A percentile compares a stretch with the other conserved stretches of the same genome.
Conservation (phyloP, 805 yeast genomes). For the Ogataea angusta region DNA sequence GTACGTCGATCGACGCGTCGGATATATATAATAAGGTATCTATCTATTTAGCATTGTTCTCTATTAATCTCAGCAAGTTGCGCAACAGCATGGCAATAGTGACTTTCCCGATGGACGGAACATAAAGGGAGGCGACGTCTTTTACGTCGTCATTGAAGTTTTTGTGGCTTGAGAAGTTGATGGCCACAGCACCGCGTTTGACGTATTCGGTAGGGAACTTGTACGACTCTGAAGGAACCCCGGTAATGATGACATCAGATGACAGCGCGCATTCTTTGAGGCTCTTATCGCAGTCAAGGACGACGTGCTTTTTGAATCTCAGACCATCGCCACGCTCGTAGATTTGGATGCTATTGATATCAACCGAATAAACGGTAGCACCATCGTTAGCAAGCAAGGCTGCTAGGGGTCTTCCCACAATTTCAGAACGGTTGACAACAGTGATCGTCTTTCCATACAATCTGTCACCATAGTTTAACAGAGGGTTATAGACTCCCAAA, state of each 20-base stretch:
- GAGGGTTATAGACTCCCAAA: conserved; percentile 78
- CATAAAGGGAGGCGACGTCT: conserved; percentile 83
- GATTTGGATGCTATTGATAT: conserved; percentile 80
- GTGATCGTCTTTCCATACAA: conserved; percentile 90
- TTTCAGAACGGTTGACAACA: conserved; percentile 90
- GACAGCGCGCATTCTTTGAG: conserved; percentile 63
- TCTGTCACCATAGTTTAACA: conserved; percentile 85
- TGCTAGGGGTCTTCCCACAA: conserved; percentile 96
- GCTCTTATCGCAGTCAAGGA: conserved; percentile 50
- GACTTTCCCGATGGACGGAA: conserved; percentile 94
- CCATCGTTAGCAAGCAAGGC: conserved; percentile 96
- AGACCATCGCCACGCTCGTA: conserved; percentile 94
- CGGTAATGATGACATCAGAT: conserved; percentile 93
- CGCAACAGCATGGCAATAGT: conserved; percentile 93
- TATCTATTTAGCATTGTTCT: conserved; percentile 45
- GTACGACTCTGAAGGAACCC: conserved; percentile 82
- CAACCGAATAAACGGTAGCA: conserved; percentile 91
- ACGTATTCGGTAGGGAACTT: conserved; percentile 82
- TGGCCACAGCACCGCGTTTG: conserved; percentile 83
- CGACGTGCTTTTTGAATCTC: conserved; percentile 77
- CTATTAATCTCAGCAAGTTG: conserved; percentile 77
- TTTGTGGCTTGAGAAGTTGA: conserved; percentile 85
- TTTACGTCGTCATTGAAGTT: conserved; percentile 84
- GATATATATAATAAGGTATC: background rate
- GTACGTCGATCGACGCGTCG: conserved; percentile 13